A percentile compares a stretch with the other conserved stretches of the same genome.
phyloP scores from a whole-genome alignment of 1,284 basidiomycete species.

The Naganishia sp. region DNA sequence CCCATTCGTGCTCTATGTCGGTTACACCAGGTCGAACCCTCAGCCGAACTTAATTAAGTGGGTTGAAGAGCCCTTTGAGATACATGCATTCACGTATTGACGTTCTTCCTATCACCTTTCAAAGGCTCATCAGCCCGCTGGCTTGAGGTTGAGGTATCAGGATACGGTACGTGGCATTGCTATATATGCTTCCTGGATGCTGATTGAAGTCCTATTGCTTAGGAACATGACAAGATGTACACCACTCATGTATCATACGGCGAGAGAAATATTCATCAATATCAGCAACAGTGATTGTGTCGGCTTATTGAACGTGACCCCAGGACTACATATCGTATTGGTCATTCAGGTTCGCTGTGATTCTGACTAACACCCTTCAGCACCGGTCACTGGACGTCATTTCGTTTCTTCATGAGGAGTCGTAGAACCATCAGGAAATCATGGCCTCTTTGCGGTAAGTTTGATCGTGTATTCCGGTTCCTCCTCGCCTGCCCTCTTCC shows the following conservation, averaged over 20 bases:
- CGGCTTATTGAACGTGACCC: too few species aligned
- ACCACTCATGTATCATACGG: slow-evolving; percentile 26
- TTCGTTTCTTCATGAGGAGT: not conserved
- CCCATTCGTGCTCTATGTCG: slow-evolving; percentile 88
- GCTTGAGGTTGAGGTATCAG: slow-evolving; percentile 11
- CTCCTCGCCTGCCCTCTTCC: not conserved
- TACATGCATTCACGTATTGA: not conserved
- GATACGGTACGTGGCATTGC: not conserved
- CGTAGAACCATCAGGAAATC: too few species aligned
- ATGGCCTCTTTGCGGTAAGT: not conserved
- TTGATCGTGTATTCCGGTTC: not conserved
- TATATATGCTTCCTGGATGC: not conserved
- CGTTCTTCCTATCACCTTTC: not conserved
- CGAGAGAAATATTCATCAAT: slow-evolving; percentile 5
- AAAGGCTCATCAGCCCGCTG: slow-evolving; percentile 34
- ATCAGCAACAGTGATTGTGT: not conserved
- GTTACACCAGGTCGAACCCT: slow-evolving; percentile 82
- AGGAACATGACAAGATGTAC: slow-evolving; percentile 15
- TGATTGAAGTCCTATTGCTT: not conserved
- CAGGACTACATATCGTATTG: too few species aligned
- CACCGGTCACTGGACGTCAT: too few species aligned
- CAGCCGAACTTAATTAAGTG: slow-evolving; percentile 92
- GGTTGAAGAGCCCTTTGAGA: slow-evolving; percentile 46
- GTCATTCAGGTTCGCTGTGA: too few species aligned
- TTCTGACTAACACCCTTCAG: too few species aligned